Percentiles rank a stretch among this genome's conserved stretches.
Conservation (phyloP, 2,329 filamentous ascomycete species). For the Exophiala spinifera region DNA sequence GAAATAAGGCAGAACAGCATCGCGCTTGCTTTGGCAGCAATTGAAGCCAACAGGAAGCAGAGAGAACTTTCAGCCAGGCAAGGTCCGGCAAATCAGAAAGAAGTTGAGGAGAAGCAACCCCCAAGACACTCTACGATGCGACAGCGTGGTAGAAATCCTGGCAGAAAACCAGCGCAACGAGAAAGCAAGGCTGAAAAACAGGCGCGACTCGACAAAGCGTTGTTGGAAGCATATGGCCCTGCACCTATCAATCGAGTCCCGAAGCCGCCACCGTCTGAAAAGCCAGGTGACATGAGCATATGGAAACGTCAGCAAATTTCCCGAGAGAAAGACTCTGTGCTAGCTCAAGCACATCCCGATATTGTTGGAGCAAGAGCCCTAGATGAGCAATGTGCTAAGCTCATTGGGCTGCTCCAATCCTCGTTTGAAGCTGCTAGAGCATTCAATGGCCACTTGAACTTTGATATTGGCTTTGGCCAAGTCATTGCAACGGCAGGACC, state of each 20-base stretch:
- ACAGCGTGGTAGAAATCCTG: slow-evolving; percentile 22
- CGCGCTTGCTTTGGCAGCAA: slow-evolving; percentile 6
- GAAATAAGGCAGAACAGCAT: slow-evolving; percentile 8
- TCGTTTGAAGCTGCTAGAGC: slow-evolving; percentile 35
- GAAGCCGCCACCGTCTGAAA: background rate
- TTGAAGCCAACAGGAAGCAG: slow-evolving; percentile 2
- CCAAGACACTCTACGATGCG: slow-evolving; percentile 21
- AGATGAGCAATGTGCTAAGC: slow-evolving; percentile 22
- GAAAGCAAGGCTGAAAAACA: slow-evolving; percentile 17
- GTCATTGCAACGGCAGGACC: slow-evolving; percentile 31
- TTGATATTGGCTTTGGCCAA: slow-evolving; percentile 41
- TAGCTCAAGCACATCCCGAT: slow-evolving; percentile 15
- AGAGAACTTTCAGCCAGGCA: background rate
- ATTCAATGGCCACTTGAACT: slow-evolving; percentile 34
- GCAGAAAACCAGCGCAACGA: slow-evolving; percentile 16
- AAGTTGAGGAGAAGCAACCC: slow-evolving; percentile 4
- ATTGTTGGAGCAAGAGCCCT: slow-evolving; percentile 7
- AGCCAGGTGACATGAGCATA: slow-evolving; percentile 14
- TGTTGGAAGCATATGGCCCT: slow-evolving; percentile 19
- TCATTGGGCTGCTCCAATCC: slow-evolving; percentile 34
- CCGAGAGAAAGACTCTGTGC: slow-evolving; percentile 8
- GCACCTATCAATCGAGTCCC: background rate
- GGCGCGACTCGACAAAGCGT: slow-evolving; percentile 7
- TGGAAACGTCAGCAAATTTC: slow-evolving; percentile 16
- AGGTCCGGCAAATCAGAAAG: slow-evolving; percentile 11